Conservation (phyloP, 1,139 yeast genomes). For the Pichia sp. region DNA sequence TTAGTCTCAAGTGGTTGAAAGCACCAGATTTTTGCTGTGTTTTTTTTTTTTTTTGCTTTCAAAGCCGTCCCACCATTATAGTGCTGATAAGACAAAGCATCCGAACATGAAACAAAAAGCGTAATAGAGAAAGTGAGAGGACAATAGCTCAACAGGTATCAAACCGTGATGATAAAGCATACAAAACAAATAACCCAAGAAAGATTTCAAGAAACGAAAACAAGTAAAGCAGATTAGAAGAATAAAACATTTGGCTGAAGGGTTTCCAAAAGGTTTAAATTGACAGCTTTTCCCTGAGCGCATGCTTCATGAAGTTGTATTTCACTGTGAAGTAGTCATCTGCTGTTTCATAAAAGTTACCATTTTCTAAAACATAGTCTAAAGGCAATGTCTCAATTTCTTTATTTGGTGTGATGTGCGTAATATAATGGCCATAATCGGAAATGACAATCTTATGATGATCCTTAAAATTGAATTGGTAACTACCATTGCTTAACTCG, state of each 20-base stretch:
- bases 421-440: conserved; percentile 68
- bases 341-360: conserved; percentile 58
- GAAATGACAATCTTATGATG: conserved; percentile 85
- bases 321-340: conserved; percentile 51
- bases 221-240: not conserved
- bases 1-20: not conserved
- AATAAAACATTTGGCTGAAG: not conserved
- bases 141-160: not conserved
- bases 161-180: not conserved
- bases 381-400: conserved; percentile 67
- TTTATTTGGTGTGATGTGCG: conserved; percentile 78
- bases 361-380: conserved; percentile 55
- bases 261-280: conserved; percentile 15
- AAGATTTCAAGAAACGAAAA: not conserved
- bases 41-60: not conserved
- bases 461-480: conserved; percentile 92
- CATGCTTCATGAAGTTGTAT: conserved; percentile 34
- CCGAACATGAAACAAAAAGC: not conserved
- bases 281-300: conserved; percentile 30
- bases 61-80: too few relatives aligned
- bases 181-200: conserved; percentile 3
- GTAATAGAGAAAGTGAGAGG: not conserved
- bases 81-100: not conserved
- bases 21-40: not conserved
- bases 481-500: conserved; percentile 86